These are phyloP conservation scores for Neurospora sp. DNA, from an alignment of 495 filamentous ascomycete genomes.

Conservation along the genomic window DNA sequence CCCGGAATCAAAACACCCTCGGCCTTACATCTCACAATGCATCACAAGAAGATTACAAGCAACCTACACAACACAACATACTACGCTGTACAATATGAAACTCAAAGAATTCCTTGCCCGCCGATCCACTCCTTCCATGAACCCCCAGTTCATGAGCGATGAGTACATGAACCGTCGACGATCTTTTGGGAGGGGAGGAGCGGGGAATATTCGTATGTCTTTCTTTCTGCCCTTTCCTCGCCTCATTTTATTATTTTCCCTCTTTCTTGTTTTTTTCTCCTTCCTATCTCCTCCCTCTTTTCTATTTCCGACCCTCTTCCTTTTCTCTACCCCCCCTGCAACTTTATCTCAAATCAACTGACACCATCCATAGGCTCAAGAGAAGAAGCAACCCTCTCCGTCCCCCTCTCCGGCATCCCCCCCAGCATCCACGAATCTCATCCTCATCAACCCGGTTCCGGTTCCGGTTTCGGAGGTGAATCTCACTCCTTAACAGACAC, in stretches of 20 bases:
- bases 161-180: slow-evolving; percentile 3
- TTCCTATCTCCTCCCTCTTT: too few species aligned
- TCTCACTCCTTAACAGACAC: too few species aligned
- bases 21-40: neutral
- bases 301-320: neutral
- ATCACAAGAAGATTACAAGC: neutral
- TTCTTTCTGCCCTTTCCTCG: neutral
- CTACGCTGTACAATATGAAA: neutral
- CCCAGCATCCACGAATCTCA: neutral
- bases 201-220: slow-evolving; percentile 14
- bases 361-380: neutral
- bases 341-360: neutral
- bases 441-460: neutral
- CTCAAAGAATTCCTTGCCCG: neutral
- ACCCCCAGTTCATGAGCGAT: neutral
- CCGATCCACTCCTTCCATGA: neutral
- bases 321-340: too few species aligned
- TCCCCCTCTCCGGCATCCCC: neutral
- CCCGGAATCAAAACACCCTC: too few species aligned
- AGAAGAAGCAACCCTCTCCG: neutral
- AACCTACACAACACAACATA: neutral
- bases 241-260: too few species aligned
- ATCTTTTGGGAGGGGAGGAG: slow-evolving; percentile 14
- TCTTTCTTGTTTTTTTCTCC: too few species aligned
- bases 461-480: neutral